Percentiles rank a stretch among this genome's conserved stretches.
These are phyloP conservation scores for Basidiobolus meristosporus DNA, from an alignment of 371 early-diverging fungal species.

Conservation along the genomic window DNA sequence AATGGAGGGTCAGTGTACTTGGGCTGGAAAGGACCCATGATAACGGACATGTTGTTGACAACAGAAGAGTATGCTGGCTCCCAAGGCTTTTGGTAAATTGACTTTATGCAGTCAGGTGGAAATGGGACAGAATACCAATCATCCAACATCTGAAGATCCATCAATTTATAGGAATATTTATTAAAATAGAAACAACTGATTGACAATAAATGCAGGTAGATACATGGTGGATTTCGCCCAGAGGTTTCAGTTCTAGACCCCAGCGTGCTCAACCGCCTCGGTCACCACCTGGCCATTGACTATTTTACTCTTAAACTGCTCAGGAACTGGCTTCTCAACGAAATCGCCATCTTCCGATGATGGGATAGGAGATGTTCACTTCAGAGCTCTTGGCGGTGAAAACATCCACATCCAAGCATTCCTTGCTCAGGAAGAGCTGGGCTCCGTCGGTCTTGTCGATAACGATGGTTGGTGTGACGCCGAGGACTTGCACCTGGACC, in stretches of 20 bases:
- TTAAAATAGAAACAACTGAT: too few relatives aligned
- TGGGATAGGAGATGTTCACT: constrained; percentile 60
- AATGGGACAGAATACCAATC: too few relatives aligned
- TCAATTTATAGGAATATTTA: too few relatives aligned
- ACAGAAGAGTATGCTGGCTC: too few relatives aligned
- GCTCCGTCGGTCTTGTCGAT: constrained; percentile 88
- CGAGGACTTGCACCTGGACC: constrained; percentile 73
- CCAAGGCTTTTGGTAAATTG: too few relatives aligned
- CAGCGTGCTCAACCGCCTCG: constrained; percentile 63
- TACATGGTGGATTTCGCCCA: not conserved
- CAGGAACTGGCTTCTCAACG: constrained; percentile 72
- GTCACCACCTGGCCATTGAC: constrained; percentile 63
- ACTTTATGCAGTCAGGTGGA: too few relatives aligned
- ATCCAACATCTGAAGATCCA: too few relatives aligned
- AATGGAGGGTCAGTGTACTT: too few relatives aligned
- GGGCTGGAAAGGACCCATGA: too few relatives aligned
- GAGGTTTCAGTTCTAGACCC: constrained; percentile 8
- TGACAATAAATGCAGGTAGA: not conserved
- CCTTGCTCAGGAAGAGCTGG: constrained; percentile 66
- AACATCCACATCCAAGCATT: constrained; percentile 58
- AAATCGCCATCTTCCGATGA: constrained; percentile 51
- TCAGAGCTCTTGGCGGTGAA: constrained; percentile 79
- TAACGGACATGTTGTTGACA: too few relatives aligned
- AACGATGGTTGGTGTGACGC: constrained; percentile 61
- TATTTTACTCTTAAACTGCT: constrained; percentile 79